These are phyloP conservation scores for Athelia sp. DNA, from an alignment of 1,284 basidiomycete genomes.

Conservation along the genomic window DNA sequence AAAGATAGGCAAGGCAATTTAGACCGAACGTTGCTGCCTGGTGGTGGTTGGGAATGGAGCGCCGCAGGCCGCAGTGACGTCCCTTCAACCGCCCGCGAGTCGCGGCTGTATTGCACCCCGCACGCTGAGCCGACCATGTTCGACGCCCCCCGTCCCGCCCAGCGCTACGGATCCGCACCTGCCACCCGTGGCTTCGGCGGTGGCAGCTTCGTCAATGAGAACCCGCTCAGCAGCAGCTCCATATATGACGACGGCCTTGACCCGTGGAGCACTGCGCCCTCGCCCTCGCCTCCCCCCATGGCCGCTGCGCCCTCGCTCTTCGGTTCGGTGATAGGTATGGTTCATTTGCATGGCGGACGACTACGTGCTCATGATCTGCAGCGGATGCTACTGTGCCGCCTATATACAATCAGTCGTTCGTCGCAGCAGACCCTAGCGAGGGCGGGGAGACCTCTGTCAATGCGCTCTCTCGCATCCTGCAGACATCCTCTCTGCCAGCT, in stretches of 20 bases:
- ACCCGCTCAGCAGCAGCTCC: constrained; percentile 64
- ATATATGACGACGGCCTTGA: constrained; percentile 76
- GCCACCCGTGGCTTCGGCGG: constrained; percentile 47
- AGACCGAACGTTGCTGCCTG: no score
- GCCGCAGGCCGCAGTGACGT: no score
- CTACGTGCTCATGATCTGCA: constrained; percentile 20
- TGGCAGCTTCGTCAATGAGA: constrained; percentile 68
- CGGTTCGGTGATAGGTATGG: constrained; percentile 64
- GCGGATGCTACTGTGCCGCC: constrained; percentile 77
- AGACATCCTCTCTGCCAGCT: constrained; percentile 73
- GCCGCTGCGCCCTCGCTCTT: constrained; percentile 47
- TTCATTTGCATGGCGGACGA: constrained; percentile 1
- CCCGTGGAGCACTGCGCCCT: constrained; percentile 82
- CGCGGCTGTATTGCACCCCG: no score
- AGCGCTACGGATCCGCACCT: constrained; percentile 54
- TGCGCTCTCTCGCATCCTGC: constrained; percentile 72
- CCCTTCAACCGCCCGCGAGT: no score
- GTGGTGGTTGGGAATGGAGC: no score
- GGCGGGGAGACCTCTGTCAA: constrained; percentile 77
- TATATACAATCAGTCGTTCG: constrained; percentile 71
- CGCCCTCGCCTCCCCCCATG: constrained; percentile 63
- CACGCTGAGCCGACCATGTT: constrained; percentile 46
- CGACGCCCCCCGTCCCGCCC: constrained; percentile 69
- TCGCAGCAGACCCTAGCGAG: constrained; percentile 60
- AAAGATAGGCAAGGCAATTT: no score